phyloP scores from a whole-genome alignment of 352 stramenopile genomes.

The Thalassiosira hispida region DNA sequence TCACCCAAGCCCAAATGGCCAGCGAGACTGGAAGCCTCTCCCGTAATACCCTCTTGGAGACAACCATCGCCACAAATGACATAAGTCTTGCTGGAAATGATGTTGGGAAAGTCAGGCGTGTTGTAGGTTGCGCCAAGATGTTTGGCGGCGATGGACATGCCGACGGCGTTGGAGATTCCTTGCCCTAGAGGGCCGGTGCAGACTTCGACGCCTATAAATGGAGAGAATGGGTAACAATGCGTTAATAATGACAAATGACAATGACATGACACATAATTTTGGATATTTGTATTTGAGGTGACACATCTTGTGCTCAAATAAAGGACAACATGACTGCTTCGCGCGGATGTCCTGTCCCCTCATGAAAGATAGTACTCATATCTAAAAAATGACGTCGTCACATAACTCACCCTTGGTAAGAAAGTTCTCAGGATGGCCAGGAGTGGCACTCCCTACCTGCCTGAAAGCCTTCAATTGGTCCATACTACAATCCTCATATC shows the following conservation, averaged over 20 bases:
- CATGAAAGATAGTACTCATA: no score
- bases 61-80: slow-evolving; percentile 99
- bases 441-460: slow-evolving; percentile 93
- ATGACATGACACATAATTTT: no score
- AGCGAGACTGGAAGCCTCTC: slow-evolving; percentile 94
- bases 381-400: neutral
- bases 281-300: no score
- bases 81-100: slow-evolving; percentile 99
- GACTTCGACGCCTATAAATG: slow-evolving; percentile 90
- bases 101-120: slow-evolving; percentile 90
- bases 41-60: slow-evolving; percentile 97
- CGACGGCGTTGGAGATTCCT: slow-evolving; percentile 98
- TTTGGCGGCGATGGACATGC: slow-evolving; percentile 96
- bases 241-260: neutral
- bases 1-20: slow-evolving; percentile 97
- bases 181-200: slow-evolving; percentile 96
- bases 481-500: slow-evolving; percentile 90
- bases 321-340: no score
- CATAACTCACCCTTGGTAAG: slow-evolving; percentile 85
- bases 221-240: neutral
- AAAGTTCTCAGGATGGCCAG: slow-evolving; percentile 98
- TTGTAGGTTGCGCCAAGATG: slow-evolving; percentile 98
- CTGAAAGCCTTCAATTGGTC: slow-evolving; percentile 98
- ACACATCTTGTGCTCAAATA: neutral
- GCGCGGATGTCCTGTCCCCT: no score